Evolutionary conservation across 768 basidiomycete genomes (phyloP).

Genomic region (Lepiota subincarnata): DNA sequence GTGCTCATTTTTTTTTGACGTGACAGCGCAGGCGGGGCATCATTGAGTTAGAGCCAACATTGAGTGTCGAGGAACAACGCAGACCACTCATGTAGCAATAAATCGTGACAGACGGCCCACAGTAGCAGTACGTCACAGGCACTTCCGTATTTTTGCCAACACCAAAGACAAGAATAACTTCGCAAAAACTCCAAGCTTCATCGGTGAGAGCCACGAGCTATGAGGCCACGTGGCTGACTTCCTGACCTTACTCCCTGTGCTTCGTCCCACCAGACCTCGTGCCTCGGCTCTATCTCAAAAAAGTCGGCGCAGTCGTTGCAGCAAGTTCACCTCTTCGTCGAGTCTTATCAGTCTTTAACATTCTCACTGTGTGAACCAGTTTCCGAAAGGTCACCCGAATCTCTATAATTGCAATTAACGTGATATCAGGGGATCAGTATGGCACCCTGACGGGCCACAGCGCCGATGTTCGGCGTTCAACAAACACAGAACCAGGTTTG

Average conservation of each 20-base stretch:
- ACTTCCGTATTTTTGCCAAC: no score
- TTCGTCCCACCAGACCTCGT: background rate
- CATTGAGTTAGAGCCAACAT: no score
- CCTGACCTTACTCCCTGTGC: background rate
- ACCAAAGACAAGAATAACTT: background rate
- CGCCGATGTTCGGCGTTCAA: background rate
- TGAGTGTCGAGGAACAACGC: no score
- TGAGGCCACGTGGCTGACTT: background rate
- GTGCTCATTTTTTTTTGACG: no score
- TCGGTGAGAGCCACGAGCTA: background rate
- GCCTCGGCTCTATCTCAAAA: background rate
- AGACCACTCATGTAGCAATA: no score
- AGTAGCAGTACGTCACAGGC: no score
- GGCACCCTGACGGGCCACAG: background rate
- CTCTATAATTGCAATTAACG: background rate
- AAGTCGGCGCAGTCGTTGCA: background rate
- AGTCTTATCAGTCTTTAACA: background rate
- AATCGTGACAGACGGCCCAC: no score
- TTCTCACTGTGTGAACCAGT: constrained; percentile 7
- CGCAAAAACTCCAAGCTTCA: no score
- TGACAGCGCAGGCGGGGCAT: no score
- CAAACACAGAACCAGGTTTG: background rate
- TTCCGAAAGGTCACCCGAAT: background rate
- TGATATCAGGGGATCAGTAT: background rate
- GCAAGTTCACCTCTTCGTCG: background rate